Evolutionary conservation across 1,284 basidiomycete genomes (phyloP).

Genomic region (Moniliophthora roreri): DNA sequence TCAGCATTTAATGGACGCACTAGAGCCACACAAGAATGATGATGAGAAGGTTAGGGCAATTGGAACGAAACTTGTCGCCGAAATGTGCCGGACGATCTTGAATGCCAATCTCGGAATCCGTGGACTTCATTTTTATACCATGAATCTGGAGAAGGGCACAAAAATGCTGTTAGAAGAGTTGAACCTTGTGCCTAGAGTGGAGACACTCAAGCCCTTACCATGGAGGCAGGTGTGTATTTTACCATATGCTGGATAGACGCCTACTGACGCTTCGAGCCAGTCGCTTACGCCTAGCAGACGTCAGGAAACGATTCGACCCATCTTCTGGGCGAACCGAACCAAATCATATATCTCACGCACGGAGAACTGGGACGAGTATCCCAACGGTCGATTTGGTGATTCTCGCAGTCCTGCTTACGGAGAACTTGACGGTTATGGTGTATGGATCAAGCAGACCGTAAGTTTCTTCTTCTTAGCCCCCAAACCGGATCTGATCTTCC

Average conservation of each 20-base stretch:
- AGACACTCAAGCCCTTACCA: slow-evolving; percentile 87
- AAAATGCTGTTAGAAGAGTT: slow-evolving; percentile 90
- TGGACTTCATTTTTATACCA: slow-evolving; percentile 95
- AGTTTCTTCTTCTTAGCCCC: slow-evolving; percentile 25
- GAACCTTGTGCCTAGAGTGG: slow-evolving; percentile 80
- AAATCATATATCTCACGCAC: slow-evolving; percentile 92
- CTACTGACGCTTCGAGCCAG: slow-evolving; percentile 33
- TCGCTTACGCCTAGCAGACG: slow-evolving; percentile 88
- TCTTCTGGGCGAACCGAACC: slow-evolving; percentile 94
- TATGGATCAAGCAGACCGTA: slow-evolving; percentile 82
- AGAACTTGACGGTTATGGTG: slow-evolving; percentile 94
- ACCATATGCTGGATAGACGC: not conserved
- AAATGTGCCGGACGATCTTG: slow-evolving; percentile 84
- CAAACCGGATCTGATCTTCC: slow-evolving; percentile 12
- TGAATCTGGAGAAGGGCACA: slow-evolving; percentile 97
- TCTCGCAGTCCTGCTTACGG: slow-evolving; percentile 96
- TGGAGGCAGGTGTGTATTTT: slow-evolving; percentile 78
- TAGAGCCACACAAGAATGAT: slow-evolving; percentile 90
- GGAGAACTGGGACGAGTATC: slow-evolving; percentile 99
- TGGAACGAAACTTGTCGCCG: slow-evolving; percentile 85
- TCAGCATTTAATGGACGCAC: slow-evolving; percentile 72
- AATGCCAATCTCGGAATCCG: slow-evolving; percentile 78
- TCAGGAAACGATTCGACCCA: slow-evolving; percentile 88
- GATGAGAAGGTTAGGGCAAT: slow-evolving; percentile 89
- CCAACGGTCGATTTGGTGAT: slow-evolving; percentile 98